Evolutionary conservation across 305 asterid genomes (phyloP).

Genomic region (Solanum hybrid): DNA sequence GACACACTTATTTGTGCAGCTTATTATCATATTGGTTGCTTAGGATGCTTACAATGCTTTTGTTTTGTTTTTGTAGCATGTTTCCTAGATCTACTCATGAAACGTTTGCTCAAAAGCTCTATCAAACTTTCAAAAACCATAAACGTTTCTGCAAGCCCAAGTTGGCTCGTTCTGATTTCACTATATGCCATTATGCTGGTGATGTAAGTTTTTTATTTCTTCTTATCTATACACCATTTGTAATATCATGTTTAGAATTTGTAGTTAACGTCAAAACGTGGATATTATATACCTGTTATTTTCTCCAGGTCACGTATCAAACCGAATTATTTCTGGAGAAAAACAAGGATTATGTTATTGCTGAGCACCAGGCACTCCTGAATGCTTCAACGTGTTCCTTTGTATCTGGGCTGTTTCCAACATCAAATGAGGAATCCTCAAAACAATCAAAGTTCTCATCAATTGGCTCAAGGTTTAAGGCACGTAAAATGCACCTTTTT

Average conservation of each 20-base stretch:
- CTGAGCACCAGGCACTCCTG: slow-evolving; percentile 94
- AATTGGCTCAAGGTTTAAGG: slow-evolving; percentile 95
- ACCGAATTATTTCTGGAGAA: slow-evolving; percentile 91
- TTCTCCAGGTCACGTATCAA: slow-evolving; percentile 82
- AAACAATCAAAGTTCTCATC: slow-evolving; percentile 95
- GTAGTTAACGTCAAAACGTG: not conserved
- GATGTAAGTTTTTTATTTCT: slow-evolving; percentile 53
- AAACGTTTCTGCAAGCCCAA: slow-evolving; percentile 96
- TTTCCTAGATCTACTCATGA: slow-evolving; percentile 96
- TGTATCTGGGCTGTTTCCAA: slow-evolving; percentile 69
- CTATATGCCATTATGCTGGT: slow-evolving; percentile 94
- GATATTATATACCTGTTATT: not conserved
- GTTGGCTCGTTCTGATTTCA: slow-evolving; percentile 89
- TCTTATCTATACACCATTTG: not conserved
- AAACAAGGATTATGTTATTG: slow-evolving; percentile 95
- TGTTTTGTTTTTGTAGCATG: slow-evolving; percentile 54
- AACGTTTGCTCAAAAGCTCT: slow-evolving; percentile 90
- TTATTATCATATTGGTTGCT: not conserved
- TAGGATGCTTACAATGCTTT: slow-evolving; percentile 2
- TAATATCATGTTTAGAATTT: not conserved
- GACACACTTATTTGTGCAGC: not conserved
- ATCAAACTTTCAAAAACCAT: slow-evolving; percentile 77
- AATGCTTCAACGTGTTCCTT: slow-evolving; percentile 79
- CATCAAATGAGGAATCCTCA: slow-evolving; percentile 70
- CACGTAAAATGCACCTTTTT: slow-evolving; percentile 10